Evolutionary conservation across 192 early-diverging fungal genomes (phyloP).

Genomic region (Backusella circina): DNA sequence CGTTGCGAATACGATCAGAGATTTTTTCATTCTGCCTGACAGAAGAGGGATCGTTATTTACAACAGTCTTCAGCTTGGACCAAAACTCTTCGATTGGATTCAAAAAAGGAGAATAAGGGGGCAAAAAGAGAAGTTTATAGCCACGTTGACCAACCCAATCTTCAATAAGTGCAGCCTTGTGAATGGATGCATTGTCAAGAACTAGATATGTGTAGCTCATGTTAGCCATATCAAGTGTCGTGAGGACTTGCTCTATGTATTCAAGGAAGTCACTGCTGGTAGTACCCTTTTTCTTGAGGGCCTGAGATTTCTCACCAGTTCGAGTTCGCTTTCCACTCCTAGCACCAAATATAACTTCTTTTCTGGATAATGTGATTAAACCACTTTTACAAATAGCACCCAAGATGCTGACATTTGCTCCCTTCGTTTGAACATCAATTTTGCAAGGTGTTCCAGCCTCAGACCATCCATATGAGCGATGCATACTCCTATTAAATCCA

Average conservation of each 20-base stretch:
- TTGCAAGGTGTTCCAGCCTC: slow-evolving; percentile 10
- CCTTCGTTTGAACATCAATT: slow-evolving; percentile 12
- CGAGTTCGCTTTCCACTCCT: neutral
- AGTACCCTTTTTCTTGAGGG: neutral
- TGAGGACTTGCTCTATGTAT: slow-evolving; percentile 1
- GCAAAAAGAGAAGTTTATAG: too few species aligned
- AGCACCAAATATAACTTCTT: neutral
- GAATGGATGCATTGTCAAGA: slow-evolving; percentile 24
- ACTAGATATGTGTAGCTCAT: slow-evolving; percentile 12
- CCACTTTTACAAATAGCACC: slow-evolving; percentile 21
- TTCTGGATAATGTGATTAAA: slow-evolving; percentile 10
- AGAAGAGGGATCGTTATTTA: slow-evolving; percentile 10
- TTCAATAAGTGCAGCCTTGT: neutral
- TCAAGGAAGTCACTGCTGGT: slow-evolving; percentile 4
- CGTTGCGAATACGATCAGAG: slow-evolving; percentile 10
- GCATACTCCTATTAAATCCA: slow-evolving; percentile 8
- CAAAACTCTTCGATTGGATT: slow-evolving; percentile 32
- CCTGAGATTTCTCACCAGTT: neutral
- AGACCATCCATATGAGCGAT: slow-evolving; percentile 10
- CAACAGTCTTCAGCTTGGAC: slow-evolving; percentile 23
- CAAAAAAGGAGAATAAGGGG: slow-evolving; percentile 16
- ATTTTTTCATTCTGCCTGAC: slow-evolving; percentile 7
- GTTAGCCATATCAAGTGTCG: neutral
- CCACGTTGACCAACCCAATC: slow-evolving; percentile 11
- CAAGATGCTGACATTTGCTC: slow-evolving; percentile 13